phyloP scores from a whole-genome alignment of 78 protist species.

The Dictyostelium purpureum region DNA sequence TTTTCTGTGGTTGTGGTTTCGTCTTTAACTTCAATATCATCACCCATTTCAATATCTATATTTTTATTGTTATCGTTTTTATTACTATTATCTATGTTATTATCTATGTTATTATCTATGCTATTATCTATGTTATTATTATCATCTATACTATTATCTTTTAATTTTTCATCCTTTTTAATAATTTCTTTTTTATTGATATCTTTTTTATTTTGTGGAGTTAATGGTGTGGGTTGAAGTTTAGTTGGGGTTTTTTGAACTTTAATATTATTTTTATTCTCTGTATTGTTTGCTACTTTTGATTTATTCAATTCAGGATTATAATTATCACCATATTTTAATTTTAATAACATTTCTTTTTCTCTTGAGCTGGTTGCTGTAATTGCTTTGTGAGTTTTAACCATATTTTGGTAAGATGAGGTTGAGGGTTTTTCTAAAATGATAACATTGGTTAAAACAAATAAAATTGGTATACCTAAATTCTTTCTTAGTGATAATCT shows the following conservation, averaged over 20 bases:
- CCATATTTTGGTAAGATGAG: neutral
- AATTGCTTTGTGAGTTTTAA: constrained; percentile 33
- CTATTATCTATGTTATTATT: too few species aligned
- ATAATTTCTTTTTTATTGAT: neutral
- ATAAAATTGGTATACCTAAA: constrained; percentile 55
- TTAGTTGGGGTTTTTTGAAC: neutral
- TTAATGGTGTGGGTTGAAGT: neutral
- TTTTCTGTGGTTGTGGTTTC: neutral
- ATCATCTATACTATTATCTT: too few species aligned
- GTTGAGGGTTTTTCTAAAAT: constrained; percentile 67
- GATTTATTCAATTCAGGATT: neutral
- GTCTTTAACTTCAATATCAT: neutral
- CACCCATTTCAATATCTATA: too few species aligned
- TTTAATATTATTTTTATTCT: neutral
- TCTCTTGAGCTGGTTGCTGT: constrained; percentile 13
- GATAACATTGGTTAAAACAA: constrained; percentile 38
- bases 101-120: too few species aligned
- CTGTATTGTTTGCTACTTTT: neutral
- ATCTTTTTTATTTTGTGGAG: neutral
- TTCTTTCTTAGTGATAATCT: constrained; percentile 39
- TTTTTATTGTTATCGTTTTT: too few species aligned
- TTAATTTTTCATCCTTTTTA: neutral
- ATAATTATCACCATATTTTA: constrained; percentile 46
- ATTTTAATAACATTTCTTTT: constrained; percentile 24
- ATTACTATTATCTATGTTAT: too few species aligned